A percentile compares a stretch with the other conserved stretches of the same genome.
These are phyloP conservation scores for Oxalis stricta DNA, from an alignment of 441 rosid species.

Conservation along the genomic window DNA sequence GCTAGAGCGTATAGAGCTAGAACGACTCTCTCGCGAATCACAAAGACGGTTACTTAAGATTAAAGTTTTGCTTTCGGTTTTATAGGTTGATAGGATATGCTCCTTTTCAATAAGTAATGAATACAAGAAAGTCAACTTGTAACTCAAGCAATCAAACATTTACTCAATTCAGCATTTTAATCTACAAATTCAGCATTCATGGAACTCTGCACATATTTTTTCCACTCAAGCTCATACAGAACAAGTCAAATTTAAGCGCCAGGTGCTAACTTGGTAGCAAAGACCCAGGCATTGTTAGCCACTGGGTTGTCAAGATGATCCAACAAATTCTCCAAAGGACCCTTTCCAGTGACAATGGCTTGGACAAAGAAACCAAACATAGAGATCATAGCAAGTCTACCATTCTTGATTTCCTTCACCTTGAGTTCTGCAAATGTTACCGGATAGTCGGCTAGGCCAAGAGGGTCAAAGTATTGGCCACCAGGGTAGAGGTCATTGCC, in stretches of 20 bases:
- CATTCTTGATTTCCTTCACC: conserved; percentile 92
- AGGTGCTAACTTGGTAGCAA: conserved; percentile 78
- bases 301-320: conserved; percentile 92
- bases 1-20: too few species aligned
- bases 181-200: conserved; percentile 2
- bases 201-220: too few species aligned
- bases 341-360: conserved; percentile 91
- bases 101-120: conserved; percentile 10
- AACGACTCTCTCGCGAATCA: too few species aligned
- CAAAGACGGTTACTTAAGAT: too few species aligned
- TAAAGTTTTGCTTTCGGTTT: too few species aligned
- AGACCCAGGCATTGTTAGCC: conserved; percentile 93
- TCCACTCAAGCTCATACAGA: neutral
- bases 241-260: conserved; percentile 31
- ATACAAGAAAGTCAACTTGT: conserved; percentile 5
- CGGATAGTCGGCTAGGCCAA: conserved; percentile 80
- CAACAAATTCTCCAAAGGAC: conserved; percentile 79
- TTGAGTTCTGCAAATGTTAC: conserved; percentile 81
- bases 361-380: conserved; percentile 97
- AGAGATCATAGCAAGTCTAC: conserved; percentile 88
- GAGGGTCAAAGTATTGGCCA: conserved; percentile 79
- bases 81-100: too few species aligned
- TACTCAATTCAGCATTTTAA: neutral
- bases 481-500: conserved; percentile 92
- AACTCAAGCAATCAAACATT: neutral